Conservation (phyloP, 768 basidiomycete species). For the Xanthoconium stramineum region DNA sequence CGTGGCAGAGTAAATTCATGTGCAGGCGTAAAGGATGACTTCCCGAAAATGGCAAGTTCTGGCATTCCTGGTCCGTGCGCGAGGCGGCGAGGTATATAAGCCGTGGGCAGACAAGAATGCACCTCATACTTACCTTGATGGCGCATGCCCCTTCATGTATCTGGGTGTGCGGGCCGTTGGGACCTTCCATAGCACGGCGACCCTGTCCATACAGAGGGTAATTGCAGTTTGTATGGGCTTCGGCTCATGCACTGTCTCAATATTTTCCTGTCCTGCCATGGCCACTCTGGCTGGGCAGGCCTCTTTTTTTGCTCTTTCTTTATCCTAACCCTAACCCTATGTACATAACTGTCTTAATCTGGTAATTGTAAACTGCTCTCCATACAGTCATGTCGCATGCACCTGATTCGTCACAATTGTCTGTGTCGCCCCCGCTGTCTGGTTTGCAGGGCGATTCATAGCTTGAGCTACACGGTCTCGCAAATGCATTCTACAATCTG, state of each 20-base stretch:
- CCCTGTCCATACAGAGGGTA: constrained; percentile 49
- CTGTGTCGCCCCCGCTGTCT: constrained; percentile 67
- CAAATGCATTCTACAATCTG: constrained; percentile 74
- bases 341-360: constrained; percentile 1
- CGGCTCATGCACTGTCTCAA: constrained; percentile 76
- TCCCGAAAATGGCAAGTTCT: background rate
- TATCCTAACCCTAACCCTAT: constrained; percentile 33
- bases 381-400: constrained; percentile 10
- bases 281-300: constrained; percentile 45
- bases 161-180: constrained; percentile 55
- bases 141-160: constrained; percentile 52
- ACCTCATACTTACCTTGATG: constrained; percentile 64
- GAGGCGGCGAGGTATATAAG: constrained; percentile 28
- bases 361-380: background rate
- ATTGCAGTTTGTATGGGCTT: constrained; percentile 51
- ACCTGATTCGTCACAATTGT: constrained; percentile 60
- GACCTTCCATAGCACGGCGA: constrained; percentile 55
- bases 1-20: no score
- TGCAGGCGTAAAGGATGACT: background rate
- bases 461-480: constrained; percentile 70
- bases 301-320: constrained; percentile 19
- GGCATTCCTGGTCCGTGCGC: constrained; percentile 27
- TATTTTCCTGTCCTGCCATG: constrained; percentile 73
- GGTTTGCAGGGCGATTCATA: constrained; percentile 74
- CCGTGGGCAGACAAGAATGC: background rate